These are phyloP conservation scores for Hemisphaericaspora xylofermentans DNA, from an alignment of 1,139 yeast genomes.

Conservation along the genomic window DNA sequence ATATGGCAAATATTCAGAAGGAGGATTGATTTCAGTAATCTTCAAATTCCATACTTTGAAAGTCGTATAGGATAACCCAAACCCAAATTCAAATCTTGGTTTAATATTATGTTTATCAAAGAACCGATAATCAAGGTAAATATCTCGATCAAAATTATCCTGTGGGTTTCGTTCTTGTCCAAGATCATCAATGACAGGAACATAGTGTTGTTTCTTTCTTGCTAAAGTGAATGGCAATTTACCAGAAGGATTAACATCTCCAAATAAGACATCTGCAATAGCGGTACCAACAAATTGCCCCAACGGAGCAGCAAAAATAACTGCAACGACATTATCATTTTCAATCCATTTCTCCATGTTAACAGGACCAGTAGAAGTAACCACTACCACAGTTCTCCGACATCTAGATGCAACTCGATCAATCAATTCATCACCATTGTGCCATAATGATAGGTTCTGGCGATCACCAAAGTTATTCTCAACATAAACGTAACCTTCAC, in stretches of 20 bases:
- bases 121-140: constrained; percentile 54
- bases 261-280: constrained; percentile 48
- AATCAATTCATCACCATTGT: constrained; percentile 58
- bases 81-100: constrained; percentile 64
- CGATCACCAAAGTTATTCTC: constrained; percentile 65
- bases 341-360: constrained; percentile 61
- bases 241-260: constrained; percentile 62
- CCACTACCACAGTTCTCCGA: constrained; percentile 55
- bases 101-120: constrained; percentile 56
- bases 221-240: constrained; percentile 65
- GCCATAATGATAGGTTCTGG: constrained; percentile 56
- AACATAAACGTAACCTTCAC: constrained; percentile 59
- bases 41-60: constrained; percentile 42
- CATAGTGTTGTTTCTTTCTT: constrained; percentile 52
- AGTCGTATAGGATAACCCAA: constrained; percentile 56
- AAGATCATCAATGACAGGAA: constrained; percentile 44
- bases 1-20: constrained; percentile 48
- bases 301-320: constrained; percentile 54
- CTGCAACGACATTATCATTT: constrained; percentile 56
- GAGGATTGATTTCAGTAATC: constrained; percentile 42
- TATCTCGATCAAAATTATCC: constrained; percentile 50
- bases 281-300: constrained; percentile 54
- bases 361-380: constrained; percentile 60
- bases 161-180: constrained; percentile 42
- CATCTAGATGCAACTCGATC: constrained; percentile 47